phyloP scores from a whole-genome alignment of 371 early-diverging fungal genomes.

The Lichtheimia corymbifera region DNA sequence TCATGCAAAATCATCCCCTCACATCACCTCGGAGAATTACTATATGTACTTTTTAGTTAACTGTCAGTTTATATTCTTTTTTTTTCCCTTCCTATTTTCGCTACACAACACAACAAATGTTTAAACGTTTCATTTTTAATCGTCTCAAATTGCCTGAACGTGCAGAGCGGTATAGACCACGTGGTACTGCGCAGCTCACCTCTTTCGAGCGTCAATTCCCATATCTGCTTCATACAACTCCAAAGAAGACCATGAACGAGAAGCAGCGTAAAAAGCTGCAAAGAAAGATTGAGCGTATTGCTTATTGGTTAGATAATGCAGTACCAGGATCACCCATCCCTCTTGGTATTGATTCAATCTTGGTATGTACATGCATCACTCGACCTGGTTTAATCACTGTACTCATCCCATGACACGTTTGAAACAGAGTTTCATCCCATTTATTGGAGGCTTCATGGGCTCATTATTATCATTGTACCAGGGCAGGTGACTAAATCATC shows the following conservation, averaged over 20 bases:
- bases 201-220: constrained; percentile 18
- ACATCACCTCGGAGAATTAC: too few relatives aligned
- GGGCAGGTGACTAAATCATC: constrained; percentile 9
- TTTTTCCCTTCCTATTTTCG: constrained; percentile 1
- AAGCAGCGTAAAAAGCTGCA: constrained; percentile 24
- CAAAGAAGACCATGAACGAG: constrained; percentile 22
- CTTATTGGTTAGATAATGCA: constrained; percentile 44
- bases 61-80: not conserved
- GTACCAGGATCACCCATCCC: constrained; percentile 48
- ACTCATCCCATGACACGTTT: not conserved
- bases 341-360: constrained; percentile 43
- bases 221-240: constrained; percentile 32
- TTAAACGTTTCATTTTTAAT: constrained; percentile 24
- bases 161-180: constrained; percentile 24
- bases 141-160: constrained; percentile 26
- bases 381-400: not conserved
- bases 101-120: constrained; percentile 17
- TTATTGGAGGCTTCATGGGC: constrained; percentile 37
- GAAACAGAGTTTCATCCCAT: constrained; percentile 41
- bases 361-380: constrained; percentile 22
- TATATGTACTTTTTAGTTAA: constrained; percentile 1
- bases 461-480: constrained; percentile 33
- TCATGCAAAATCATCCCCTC: not conserved
- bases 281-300: constrained; percentile 26
- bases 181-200: constrained; percentile 18